phyloP scores from a whole-genome alignment of 306 rosid species.

The Cotoneaster glaucophyllus region DNA sequence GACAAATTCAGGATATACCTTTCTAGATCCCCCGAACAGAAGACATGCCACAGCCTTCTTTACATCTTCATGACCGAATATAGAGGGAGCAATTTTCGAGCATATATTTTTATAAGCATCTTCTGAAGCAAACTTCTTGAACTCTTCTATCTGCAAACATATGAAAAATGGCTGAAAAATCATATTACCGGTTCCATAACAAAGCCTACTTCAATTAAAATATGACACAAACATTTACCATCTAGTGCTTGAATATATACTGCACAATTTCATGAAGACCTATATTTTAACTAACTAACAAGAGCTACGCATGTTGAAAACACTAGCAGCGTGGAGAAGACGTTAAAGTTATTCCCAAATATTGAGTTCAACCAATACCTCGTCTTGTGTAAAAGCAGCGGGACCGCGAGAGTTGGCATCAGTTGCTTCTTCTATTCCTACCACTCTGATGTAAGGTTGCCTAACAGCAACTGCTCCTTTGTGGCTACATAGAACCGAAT shows the following conservation, averaged over 20 bases:
- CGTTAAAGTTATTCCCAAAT: not conserved
- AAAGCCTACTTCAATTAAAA: not conserved
- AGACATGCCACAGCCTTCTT: constrained; percentile 95
- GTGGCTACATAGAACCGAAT: constrained; percentile 44
- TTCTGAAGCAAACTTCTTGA: constrained; percentile 81
- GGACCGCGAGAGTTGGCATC: constrained; percentile 75
- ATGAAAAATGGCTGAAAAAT: not conserved
- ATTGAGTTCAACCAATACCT: constrained; percentile 41
- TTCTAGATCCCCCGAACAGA: constrained; percentile 92
- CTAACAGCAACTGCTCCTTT: constrained; percentile 96
- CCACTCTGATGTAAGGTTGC: constrained; percentile 94
- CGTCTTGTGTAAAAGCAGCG: constrained; percentile 57
- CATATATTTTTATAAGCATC: constrained; percentile 78
- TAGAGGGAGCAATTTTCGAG: constrained; percentile 90
- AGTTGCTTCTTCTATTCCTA: constrained; percentile 79
- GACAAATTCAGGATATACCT: constrained; percentile 37
- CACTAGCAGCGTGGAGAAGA: not conserved
- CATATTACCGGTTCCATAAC: not conserved
- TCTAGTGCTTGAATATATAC: not conserved
- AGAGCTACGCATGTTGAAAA: too few species aligned
- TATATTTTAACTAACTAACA: not conserved
- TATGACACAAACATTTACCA: not conserved
- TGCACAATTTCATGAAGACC: not conserved
- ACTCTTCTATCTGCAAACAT: constrained; percentile 71
- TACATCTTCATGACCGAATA: constrained; percentile 90